Evolutionary conservation across 176 grass and related monocot genomes (phyloP).

Genomic region (Panicum miliaceum): DNA sequence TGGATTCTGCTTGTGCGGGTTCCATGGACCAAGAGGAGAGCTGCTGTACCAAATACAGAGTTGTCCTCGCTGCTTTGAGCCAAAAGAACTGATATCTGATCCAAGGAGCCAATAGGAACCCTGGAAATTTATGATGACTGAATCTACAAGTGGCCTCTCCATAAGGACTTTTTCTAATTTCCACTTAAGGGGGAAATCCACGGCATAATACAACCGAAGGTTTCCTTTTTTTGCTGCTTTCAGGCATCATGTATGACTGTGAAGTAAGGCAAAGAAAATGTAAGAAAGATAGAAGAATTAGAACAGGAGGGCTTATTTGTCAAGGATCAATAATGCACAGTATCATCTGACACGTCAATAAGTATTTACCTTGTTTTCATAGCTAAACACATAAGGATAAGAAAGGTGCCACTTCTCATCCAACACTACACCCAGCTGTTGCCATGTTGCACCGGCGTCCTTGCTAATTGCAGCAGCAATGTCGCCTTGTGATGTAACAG

Average conservation of each 20-base stretch:
- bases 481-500: slow-evolving; percentile 70
- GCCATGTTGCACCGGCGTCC: slow-evolving; percentile 77
- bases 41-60: slow-evolving; percentile 78
- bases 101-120: slow-evolving; percentile 78
- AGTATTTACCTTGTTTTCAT: slow-evolving; percentile 60
- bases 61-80: slow-evolving; percentile 61
- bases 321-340: not conserved
- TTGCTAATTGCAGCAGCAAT: slow-evolving; percentile 91
- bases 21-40: slow-evolving; percentile 76
- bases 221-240: slow-evolving; percentile 85
- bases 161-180: slow-evolving; percentile 77
- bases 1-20: slow-evolving; percentile 69
- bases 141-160: slow-evolving; percentile 78
- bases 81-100: slow-evolving; percentile 72
- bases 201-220: slow-evolving; percentile 67
- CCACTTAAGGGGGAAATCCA: slow-evolving; percentile 80
- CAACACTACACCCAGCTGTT: slow-evolving; percentile 71
- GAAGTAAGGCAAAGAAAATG: slow-evolving; percentile 10
- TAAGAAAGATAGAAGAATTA: slow-evolving; percentile 8
- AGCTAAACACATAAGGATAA: slow-evolving; percentile 76
- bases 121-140: slow-evolving; percentile 69
- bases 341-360: not conserved
- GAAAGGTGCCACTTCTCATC: slow-evolving; percentile 98
- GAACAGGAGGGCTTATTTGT: not conserved
- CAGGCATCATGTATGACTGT: slow-evolving; percentile 94